These are phyloP conservation scores for Fusarium sororula DNA, from an alignment of 2,329 filamentous ascomycete genomes.

Conservation along the genomic window DNA sequence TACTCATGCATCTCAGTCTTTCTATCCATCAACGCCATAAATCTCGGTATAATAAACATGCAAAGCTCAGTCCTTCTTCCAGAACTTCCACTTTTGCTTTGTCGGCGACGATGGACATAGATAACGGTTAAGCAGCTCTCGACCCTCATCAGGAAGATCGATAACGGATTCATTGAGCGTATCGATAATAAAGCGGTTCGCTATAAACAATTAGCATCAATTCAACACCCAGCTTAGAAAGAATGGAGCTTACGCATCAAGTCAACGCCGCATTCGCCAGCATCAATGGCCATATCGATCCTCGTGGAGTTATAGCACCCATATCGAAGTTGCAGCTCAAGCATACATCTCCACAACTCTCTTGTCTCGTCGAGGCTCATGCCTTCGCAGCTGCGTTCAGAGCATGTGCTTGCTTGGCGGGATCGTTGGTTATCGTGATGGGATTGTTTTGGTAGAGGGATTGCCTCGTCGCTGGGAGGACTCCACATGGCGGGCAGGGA, in stretches of 20 bases:
- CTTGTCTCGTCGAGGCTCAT: conserved; percentile 52
- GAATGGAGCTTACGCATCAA: conserved; percentile 55
- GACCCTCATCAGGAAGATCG: conserved; percentile 50
- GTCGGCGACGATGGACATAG: conserved; percentile 31
- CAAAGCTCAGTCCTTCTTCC: conserved; percentile 39
- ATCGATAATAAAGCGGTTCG: conserved; percentile 53
- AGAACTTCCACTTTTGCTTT: conserved; percentile 43
- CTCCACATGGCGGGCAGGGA: conserved; percentile 37
- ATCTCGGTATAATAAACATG: neutral
- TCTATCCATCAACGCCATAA: conserved; percentile 1
- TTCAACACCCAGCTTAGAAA: rapidly evolving
- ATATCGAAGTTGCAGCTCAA: conserved; percentile 57
- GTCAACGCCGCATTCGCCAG: conserved; percentile 50
- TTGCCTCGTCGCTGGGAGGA: conserved; percentile 22
- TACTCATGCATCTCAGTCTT: neutral
- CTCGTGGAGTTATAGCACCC: conserved; percentile 60
- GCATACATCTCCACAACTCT: conserved; percentile 59
- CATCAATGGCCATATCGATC: conserved; percentile 57
- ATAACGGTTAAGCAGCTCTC: conserved; percentile 47
- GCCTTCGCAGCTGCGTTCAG: conserved; percentile 44
- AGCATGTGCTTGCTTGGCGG: conserved; percentile 43
- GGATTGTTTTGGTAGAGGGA: conserved; percentile 24
- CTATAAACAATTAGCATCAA: conserved; percentile 30
- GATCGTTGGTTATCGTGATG: conserved; percentile 13
- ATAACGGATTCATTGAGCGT: conserved; percentile 51